Conservation (phyloP, 441 rosid genomes). For the Populus hybrid region DNA sequence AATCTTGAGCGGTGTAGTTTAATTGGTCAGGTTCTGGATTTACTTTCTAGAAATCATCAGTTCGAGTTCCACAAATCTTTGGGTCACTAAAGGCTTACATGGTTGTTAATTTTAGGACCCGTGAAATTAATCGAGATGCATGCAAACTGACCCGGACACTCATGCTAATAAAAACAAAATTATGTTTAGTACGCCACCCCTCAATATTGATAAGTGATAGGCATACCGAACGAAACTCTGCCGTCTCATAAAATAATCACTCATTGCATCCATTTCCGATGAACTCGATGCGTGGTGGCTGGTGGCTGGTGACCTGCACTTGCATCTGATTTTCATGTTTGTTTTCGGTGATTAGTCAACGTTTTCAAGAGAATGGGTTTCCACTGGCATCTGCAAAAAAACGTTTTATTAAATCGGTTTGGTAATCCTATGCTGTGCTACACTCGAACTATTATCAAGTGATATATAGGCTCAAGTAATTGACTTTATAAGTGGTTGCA, state of each 20-base stretch:
- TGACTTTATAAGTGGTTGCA: neutral
- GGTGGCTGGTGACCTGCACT: neutral
- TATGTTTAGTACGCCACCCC: neutral
- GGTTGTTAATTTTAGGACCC: no score
- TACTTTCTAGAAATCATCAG: no score
- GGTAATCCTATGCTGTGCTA: neutral
- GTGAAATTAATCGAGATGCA: no score
- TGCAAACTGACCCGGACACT: no score
- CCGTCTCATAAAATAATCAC: neutral
- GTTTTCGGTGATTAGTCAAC: neutral
- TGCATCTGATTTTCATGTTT: neutral
- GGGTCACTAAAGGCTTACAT: no score
- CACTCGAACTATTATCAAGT: neutral
- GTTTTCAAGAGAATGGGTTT: neutral
- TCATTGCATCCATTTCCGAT: neutral
- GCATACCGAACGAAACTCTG: neutral
- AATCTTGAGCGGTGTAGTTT: fast-evolving
- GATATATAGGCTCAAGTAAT: neutral
- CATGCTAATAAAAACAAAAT: no score
- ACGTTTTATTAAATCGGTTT: neutral
- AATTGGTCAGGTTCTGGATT: fast-evolving
- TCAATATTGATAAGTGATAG: neutral
- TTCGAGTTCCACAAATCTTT: no score
- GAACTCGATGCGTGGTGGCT: neutral
- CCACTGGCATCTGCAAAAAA: neutral